These are phyloP conservation scores for Aspergillus saccharolyticus DNA, from an alignment of 495 filamentous ascomycete genomes.

Conservation along the genomic window DNA sequence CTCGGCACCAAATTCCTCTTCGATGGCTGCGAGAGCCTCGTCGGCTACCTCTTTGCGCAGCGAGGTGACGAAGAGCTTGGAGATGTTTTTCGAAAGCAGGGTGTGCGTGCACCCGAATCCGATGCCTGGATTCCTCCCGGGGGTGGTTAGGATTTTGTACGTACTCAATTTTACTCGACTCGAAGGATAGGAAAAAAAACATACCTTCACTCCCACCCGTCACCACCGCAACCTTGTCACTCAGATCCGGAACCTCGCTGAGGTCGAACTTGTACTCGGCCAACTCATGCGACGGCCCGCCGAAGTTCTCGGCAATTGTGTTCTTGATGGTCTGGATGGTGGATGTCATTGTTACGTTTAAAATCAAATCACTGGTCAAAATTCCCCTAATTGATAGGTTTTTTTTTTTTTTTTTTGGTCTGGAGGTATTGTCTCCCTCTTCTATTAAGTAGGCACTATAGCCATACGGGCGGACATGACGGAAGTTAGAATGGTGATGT, in stretches of 20 bases:
- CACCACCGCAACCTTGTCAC: not conserved
- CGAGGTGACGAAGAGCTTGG: slow-evolving; percentile 1
- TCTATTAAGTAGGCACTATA: not conserved
- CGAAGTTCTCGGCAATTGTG: slow-evolving; percentile 3
- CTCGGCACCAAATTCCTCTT: not conserved
- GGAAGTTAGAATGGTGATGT: not conserved
- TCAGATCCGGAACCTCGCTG: not conserved
- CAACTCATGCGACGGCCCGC: not conserved
- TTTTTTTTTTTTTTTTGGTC: not conserved
- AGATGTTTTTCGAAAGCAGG: not conserved
- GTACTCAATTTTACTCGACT: too few species aligned
- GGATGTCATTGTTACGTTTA: too few species aligned
- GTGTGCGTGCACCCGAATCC: not conserved
- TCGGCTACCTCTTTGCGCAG: not conserved
- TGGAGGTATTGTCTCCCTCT: too few species aligned
- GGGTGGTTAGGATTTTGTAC: not conserved
- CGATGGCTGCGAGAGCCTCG: not conserved
- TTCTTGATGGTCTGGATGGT: not conserved
- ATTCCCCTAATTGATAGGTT: too few species aligned
- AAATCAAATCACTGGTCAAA: too few species aligned
- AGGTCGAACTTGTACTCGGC: not conserved
- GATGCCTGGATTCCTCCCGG: not conserved
- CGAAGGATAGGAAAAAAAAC: too few species aligned
- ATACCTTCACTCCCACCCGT: not conserved
- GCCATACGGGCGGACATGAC: not conserved